phyloP scores from a whole-genome alignment of 2,329 filamentous ascomycete species.

The Colletotrichum navitas region DNA sequence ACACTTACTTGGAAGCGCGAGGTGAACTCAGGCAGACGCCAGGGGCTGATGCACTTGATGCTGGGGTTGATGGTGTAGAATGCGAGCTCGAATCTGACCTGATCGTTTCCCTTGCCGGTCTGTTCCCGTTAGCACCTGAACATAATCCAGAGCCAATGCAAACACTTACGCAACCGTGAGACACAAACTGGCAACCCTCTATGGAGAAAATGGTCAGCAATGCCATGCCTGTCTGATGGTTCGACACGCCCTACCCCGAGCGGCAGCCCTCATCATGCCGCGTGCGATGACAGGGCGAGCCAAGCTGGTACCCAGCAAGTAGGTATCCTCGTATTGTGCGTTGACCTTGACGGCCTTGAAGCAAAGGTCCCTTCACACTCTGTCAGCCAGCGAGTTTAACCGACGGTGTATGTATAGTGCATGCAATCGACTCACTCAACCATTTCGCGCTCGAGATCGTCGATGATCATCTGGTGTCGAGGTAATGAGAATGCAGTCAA shows the following conservation, averaged over 20 bases:
- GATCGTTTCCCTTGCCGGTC: slow-evolving; percentile 46
- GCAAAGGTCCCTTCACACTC: slow-evolving; percentile 68
- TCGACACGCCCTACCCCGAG: background rate
- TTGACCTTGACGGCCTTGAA: slow-evolving; percentile 75
- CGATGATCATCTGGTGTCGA: slow-evolving; percentile 58
- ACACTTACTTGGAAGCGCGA: slow-evolving; percentile 68
- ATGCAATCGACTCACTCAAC: slow-evolving; percentile 62
- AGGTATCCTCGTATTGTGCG: slow-evolving; percentile 66
- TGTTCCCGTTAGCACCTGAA: background rate
- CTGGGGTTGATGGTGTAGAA: slow-evolving; percentile 50
- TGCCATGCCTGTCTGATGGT: background rate
- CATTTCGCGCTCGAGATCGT: slow-evolving; percentile 77
- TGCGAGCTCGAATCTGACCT: slow-evolving; percentile 55
- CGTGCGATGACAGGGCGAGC: slow-evolving; percentile 76
- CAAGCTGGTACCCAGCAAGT: slow-evolving; percentile 64
- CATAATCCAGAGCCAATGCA: background rate
- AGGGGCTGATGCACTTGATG: slow-evolving; percentile 12
- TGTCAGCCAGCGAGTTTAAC: background rate
- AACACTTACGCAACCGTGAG: slow-evolving; percentile 59
- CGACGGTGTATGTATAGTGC: background rate
- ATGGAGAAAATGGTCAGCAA: slow-evolving; percentile 2
- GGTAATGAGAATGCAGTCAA: background rate
- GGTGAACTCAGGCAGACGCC: slow-evolving; percentile 64
- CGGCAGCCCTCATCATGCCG: slow-evolving; percentile 64
- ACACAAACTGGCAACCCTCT: slow-evolving; percentile 53